A percentile compares a stretch with the other conserved stretches of the same genome.
Conservation (phyloP, 805 yeast species). For the Sungouiozyma ichnusensis region DNA sequence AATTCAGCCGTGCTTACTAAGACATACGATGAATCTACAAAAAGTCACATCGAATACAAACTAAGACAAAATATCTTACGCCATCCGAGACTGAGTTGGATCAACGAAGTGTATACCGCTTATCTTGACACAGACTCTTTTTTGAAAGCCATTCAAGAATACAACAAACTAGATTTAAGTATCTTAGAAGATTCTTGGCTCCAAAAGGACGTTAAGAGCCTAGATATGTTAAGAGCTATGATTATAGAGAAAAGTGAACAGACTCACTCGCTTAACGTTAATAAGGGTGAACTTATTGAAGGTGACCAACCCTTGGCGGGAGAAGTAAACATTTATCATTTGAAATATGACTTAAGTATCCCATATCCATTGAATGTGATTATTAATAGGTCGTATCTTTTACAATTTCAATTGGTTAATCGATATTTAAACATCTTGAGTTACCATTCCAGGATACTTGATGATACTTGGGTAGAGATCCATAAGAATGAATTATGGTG, state of each 20-base stretch:
- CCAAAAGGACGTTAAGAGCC: slow-evolving; percentile 1
- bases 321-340: slow-evolving; percentile 34
- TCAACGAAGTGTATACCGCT: background rate
- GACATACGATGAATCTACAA: slow-evolving; percentile 15
- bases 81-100: background rate
- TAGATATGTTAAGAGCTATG: slow-evolving; percentile 35
- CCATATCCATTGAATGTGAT: slow-evolving; percentile 85
- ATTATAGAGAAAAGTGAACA: slow-evolving; percentile 32
- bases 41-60: slow-evolving; percentile 8
- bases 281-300: too few species aligned
- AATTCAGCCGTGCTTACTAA: slow-evolving; percentile 19
- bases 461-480: slow-evolving; percentile 63
- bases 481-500: slow-evolving; percentile 54
- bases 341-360: slow-evolving; percentile 47
- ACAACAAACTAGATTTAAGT: background rate
- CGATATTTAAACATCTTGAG: slow-evolving; percentile 59
- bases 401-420: slow-evolving; percentile 72
- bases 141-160: background rate
- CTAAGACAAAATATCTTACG: slow-evolving; percentile 26
- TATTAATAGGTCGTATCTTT: slow-evolving; percentile 55
- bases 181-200: background rate
- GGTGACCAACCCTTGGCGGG: too few species aligned
- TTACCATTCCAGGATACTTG: slow-evolving; percentile 48
- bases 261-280: slow-evolving; percentile 12
- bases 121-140: background rate